Evolutionary conservation across 441 rosid species (phyloP).

Genomic region (Flueggea neowawraea): DNA sequence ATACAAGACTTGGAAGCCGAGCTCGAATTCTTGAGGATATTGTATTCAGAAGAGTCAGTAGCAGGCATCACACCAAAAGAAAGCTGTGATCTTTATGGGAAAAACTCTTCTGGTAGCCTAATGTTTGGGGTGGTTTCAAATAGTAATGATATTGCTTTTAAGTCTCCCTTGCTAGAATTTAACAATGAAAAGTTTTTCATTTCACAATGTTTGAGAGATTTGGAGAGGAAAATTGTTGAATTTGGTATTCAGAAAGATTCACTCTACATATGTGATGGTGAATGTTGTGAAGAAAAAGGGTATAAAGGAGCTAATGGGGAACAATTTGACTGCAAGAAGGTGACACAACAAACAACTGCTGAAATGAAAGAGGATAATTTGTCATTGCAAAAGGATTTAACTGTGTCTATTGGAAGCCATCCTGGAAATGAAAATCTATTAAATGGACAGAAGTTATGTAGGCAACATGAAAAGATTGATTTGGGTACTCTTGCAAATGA

Average conservation of each 20-base stretch:
- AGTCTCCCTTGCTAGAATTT: constrained; percentile 22
- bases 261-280: constrained; percentile 11
- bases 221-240: constrained; percentile 40
- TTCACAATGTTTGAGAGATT: constrained; percentile 21
- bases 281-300: constrained; percentile 19
- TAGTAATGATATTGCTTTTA: constrained; percentile 2
- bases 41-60: constrained; percentile 23
- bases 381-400: too few relatives aligned
- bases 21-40: constrained; percentile 48
- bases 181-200: constrained; percentile 36
- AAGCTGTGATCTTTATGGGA: constrained; percentile 14
- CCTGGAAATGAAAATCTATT: constrained; percentile 11
- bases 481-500: constrained; percentile 35
- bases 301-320: too few relatives aligned
- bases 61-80: constrained; percentile 24
- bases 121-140: constrained; percentile 8
- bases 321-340: constrained; percentile 17
- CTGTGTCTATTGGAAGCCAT: too few relatives aligned
- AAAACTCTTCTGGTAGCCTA: constrained; percentile 5
- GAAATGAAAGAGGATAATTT: too few relatives aligned
- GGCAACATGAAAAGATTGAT: constrained; percentile 12
- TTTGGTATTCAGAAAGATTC: constrained; percentile 13
- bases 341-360: neutral
- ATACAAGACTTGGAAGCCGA: constrained; percentile 85
- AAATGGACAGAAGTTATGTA: constrained; percentile 18